Percentiles rank a stretch among this genome's conserved stretches.
Conservation (phyloP, 495 filamentous ascomycete species). For the Podospora anserina region DNA sequence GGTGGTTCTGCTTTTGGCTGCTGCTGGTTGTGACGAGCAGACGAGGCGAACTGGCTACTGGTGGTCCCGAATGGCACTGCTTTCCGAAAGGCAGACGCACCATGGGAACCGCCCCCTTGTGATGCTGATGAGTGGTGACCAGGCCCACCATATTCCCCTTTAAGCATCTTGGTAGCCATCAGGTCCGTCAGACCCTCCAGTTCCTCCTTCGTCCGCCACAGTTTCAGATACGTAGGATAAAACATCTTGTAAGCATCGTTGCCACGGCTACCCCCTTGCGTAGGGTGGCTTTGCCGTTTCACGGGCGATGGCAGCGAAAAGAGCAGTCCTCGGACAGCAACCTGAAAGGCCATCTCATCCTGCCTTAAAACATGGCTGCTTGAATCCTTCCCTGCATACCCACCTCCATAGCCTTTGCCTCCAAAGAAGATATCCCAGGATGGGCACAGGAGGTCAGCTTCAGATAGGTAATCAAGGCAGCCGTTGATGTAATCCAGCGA, state of each 20-base stretch:
- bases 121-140: not conserved
- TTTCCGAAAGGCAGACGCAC: not conserved
- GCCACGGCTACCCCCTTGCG: constrained; percentile 40
- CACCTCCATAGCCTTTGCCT: constrained; percentile 38
- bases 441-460: constrained; percentile 75
- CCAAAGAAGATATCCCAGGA: constrained; percentile 56
- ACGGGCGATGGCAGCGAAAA: constrained; percentile 84
- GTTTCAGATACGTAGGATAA: constrained; percentile 72
- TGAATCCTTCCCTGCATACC: constrained; percentile 46
- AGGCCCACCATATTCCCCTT: constrained; percentile 40
- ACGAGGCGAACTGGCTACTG: constrained; percentile 6
- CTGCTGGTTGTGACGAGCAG: constrained; percentile 1
- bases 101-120: not conserved
- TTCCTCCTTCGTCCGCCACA: constrained; percentile 78
- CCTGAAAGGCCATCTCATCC: constrained; percentile 88
- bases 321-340: constrained; percentile 76
- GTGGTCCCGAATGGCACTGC: not conserved
- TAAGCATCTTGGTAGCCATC: constrained; percentile 58
- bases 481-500: constrained; percentile 64
- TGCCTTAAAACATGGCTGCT: constrained; percentile 74
- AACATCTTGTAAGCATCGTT: constrained; percentile 77
- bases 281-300: constrained; percentile 54
- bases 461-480: constrained; percentile 81
- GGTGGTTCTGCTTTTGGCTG: constrained; percentile 5
- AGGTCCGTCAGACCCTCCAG: constrained; percentile 66